Conservation (phyloP, 257 asterid genomes). For the Galeopsis tetrahit region DNA sequence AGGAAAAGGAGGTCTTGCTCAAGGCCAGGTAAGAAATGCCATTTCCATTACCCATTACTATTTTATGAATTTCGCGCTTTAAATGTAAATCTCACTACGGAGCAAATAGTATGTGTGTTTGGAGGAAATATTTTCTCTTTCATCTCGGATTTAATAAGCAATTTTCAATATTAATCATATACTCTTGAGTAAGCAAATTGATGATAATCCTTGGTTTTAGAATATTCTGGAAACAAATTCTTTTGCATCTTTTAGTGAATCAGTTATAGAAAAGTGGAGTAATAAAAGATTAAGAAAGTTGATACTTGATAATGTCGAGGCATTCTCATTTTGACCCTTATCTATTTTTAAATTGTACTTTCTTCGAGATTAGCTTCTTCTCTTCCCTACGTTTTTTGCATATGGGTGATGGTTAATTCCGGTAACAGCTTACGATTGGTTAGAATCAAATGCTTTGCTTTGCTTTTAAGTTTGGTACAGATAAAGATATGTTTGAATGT, state of each 20-base stretch:
- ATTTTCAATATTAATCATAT: neutral
- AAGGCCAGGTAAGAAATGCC: constrained; percentile 78
- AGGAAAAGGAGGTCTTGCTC: constrained; percentile 94
- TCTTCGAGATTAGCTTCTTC: neutral
- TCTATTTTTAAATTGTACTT: neutral
- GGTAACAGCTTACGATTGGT: neutral
- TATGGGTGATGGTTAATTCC: neutral
- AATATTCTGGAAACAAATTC: neutral
- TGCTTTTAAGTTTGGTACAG: neutral
- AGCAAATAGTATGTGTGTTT: neutral
- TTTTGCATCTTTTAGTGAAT: constrained; percentile 13
- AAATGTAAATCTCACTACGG: neutral
- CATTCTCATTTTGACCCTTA: neutral
- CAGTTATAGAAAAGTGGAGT: neutral
- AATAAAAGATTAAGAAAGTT: neutral
- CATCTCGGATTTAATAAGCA: neutral
- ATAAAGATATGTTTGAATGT: constrained; percentile 4
- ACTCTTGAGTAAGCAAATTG: constrained; percentile 15
- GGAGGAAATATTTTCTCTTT: neutral
- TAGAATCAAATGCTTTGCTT: neutral
- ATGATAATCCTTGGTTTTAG: neutral
- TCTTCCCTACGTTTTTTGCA: neutral
- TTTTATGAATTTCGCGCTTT: neutral
- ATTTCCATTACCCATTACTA: neutral
- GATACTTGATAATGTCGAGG: neutral